Percentiles rank a stretch among this genome's conserved stretches.
These are phyloP conservation scores for Filosporella fistucella DNA, from an alignment of 495 filamentous ascomycete genomes.

Conservation along the genomic window DNA sequence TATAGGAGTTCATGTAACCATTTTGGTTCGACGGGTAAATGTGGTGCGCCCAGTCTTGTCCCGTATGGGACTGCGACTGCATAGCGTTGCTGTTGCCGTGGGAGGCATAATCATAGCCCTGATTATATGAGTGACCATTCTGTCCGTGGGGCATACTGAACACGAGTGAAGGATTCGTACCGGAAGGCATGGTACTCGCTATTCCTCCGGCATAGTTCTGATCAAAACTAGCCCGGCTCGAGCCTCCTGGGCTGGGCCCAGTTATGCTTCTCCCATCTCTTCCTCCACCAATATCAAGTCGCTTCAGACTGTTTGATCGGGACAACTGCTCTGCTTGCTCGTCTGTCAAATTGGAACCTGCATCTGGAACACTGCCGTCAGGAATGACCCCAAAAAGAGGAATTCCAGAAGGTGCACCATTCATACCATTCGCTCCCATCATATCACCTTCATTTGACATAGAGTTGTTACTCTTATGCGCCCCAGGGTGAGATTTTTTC, in stretches of 20 bases:
- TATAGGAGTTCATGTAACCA: constrained; percentile 55
- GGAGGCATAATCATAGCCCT: constrained; percentile 24
- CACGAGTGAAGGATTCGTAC: constrained; percentile 53
- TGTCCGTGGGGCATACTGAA: constrained; percentile 50
- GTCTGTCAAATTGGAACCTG: constrained; percentile 19
- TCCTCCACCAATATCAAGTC: constrained; percentile 42
- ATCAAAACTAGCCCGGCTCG: constrained; percentile 36
- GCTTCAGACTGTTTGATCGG: constrained; percentile 53
- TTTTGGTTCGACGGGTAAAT: constrained; percentile 65
- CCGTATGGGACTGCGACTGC: constrained; percentile 16
- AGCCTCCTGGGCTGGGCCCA: constrained; percentile 33
- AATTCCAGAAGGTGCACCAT: constrained; percentile 26
- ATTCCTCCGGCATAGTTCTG: constrained; percentile 47
- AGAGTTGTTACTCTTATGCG: constrained; percentile 43
- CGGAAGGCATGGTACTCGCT: constrained; percentile 44
- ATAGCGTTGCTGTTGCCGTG: constrained; percentile 18
- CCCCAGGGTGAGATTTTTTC: constrained; percentile 63
- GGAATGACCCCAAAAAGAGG: constrained; percentile 21
- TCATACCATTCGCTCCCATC: constrained; percentile 48
- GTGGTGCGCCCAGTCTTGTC: constrained; percentile 66
- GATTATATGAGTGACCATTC: constrained; percentile 24
- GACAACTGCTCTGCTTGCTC: constrained; percentile 44
- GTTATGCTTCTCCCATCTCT: constrained; percentile 51
- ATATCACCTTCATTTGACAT: constrained; percentile 39
- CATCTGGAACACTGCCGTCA: constrained; percentile 18